Evolutionary conservation across 2,329 filamentous ascomycete species (phyloP).

Genomic region (Ceratocystis lukuohia): DNA sequence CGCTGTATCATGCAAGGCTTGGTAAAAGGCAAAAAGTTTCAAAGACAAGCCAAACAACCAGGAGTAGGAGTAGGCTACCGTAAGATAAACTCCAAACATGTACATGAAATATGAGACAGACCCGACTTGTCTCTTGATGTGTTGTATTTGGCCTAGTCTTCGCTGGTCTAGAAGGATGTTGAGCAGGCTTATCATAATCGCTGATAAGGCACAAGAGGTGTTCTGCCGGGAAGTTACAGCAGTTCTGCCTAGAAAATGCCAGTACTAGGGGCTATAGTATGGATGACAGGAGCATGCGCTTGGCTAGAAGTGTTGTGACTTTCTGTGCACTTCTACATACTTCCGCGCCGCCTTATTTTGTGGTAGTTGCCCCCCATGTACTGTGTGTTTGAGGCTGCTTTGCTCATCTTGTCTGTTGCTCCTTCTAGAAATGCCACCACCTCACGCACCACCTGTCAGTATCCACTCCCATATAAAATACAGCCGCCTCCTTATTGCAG

Average conservation of each 20-base stretch:
- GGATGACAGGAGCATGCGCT: no score
- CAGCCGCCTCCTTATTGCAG: not conserved
- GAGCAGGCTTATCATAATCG: not conserved
- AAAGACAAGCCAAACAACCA: not conserved
- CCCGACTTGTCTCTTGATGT: not conserved
- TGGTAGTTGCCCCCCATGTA: not conserved
- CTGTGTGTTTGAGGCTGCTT: not conserved
- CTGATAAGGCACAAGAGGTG: not conserved
- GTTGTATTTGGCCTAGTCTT: not conserved
- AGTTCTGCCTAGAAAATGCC: not conserved
- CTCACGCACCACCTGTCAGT: not conserved
- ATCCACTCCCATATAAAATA: not conserved
- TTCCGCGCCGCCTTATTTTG: not conserved
- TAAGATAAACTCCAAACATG: not conserved
- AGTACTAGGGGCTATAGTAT: no score
- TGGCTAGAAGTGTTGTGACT: not conserved
- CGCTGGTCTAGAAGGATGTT: not conserved
- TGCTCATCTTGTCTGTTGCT: constrained; percentile 4
- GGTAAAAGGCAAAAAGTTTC: not conserved
- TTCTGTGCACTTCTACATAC: not conserved
- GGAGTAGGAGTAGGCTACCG: no score
- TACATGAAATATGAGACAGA: not conserved
- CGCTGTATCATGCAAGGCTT: no score
- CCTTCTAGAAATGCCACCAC: not conserved
- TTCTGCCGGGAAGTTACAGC: not conserved